phyloP scores from a whole-genome alignment of 345 rosid genomes.

The Eucalyptus polybractea region DNA sequence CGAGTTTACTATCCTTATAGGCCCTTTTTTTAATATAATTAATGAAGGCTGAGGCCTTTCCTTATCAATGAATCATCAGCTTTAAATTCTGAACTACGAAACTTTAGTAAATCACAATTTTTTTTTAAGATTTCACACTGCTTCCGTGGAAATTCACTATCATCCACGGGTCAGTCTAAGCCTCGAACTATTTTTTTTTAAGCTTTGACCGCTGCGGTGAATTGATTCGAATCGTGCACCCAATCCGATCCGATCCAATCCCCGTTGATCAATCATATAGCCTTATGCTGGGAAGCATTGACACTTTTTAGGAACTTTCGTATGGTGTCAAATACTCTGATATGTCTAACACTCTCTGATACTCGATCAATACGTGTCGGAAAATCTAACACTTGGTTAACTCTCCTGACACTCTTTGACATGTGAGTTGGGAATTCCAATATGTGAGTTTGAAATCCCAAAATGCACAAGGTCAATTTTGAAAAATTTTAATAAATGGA shows the following conservation, averaged over 20 bases:
- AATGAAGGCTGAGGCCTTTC: neutral
- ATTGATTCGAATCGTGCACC: neutral
- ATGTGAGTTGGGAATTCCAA: no score
- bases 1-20: neutral
- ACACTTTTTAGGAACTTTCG: rapidly evolving
- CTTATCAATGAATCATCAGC: neutral
- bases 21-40: neutral
- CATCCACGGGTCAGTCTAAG: neutral
- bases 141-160: neutral
- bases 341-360: rapidly evolving
- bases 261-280: neutral
- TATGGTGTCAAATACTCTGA: no score
- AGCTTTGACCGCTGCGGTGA: rapidly evolving
- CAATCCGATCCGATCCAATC: rapidly evolving
- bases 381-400: no score
- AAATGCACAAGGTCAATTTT: no score
- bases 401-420: rapidly evolving
- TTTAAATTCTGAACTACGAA: neutral
- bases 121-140: neutral
- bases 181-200: neutral
- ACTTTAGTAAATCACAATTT: neutral
- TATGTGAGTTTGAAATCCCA: no score
- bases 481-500: no score
- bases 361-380: rapidly evolving
- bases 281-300: no score